Evolutionary conservation across 2,329 filamentous ascomycete species (phyloP).

Genomic region (Talaromyces sp.): DNA sequence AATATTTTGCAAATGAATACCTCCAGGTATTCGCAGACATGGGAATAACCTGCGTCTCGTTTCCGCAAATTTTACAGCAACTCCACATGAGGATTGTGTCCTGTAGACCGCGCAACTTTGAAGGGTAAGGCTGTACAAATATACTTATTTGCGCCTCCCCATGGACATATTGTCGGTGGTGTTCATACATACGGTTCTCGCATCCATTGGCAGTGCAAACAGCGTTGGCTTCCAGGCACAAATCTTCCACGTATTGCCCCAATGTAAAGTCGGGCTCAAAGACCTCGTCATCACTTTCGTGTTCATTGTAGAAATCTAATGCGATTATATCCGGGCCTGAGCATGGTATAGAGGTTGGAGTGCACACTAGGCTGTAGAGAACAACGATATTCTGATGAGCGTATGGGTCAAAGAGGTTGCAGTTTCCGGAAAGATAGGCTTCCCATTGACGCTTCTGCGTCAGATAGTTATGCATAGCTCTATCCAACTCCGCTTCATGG

Average conservation of each 20-base stretch:
- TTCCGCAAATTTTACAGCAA: conserved; percentile 84
- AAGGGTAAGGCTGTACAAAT: conserved; percentile 71
- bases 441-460: conserved; percentile 97
- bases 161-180: conserved; percentile 95
- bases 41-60: conserved; percentile 79
- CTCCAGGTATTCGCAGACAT: conserved; percentile 97
- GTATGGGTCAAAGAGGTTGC: conserved; percentile 88
- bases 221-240: conserved; percentile 71
- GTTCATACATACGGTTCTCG: conserved; percentile 81
- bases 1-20: conserved; percentile 96
- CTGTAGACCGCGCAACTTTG: conserved; percentile 59
- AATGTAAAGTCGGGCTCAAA: conserved; percentile 82
- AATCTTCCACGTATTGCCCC: conserved; percentile 89
- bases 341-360: conserved; percentile 87
- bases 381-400: conserved; percentile 96
- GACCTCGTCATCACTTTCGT: conserved; percentile 63
- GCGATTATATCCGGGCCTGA: conserved; percentile 85
- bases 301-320: conserved; percentile 89
- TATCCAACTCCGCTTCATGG: conserved; percentile 94
- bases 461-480: conserved; percentile 85
- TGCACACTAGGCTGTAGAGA: conserved; percentile 89
- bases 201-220: conserved; percentile 79
- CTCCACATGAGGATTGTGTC: conserved; percentile 96
- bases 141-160: conserved; percentile 90
- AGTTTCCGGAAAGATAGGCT: conserved; percentile 80